Conservation (phyloP, 140 eudicot genomes). For the Erigeron philadelphicus region DNA sequence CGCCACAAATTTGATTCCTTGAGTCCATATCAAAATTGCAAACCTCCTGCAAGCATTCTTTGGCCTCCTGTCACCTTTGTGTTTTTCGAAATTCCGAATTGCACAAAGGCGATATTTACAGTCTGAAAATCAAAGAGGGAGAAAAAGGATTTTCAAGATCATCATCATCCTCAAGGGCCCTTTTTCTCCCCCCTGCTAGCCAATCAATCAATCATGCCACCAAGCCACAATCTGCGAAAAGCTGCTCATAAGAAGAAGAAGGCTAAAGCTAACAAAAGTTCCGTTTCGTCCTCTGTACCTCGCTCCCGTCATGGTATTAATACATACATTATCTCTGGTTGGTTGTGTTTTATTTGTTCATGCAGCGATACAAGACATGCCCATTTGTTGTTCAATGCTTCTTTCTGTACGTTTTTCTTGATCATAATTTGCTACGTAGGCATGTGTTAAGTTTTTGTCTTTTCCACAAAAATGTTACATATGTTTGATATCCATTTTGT, state of each 20-base stretch:
- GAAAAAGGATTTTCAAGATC: not conserved
- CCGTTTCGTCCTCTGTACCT: constrained; percentile 14
- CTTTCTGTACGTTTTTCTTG: too few species aligned
- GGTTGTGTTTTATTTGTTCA: not conserved
- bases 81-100: not conserved
- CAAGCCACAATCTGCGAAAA: constrained; percentile 60
- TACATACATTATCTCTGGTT: not conserved
- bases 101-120: constrained; percentile 13
- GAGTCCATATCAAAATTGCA: constrained; percentile 13
- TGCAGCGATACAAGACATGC: constrained; percentile 13
- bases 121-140: constrained; percentile 6
- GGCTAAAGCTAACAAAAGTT: constrained; percentile 17
- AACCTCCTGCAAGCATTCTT: not conserved
- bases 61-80: constrained; percentile 2
- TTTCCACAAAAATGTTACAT: not conserved
- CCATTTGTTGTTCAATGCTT: constrained; percentile 5
- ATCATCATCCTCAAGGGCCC: not conserved
- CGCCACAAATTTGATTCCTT: constrained; percentile 24
- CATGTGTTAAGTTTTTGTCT: constrained; percentile 10
- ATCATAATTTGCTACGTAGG: constrained; percentile 24
- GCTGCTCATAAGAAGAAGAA: constrained; percentile 53
- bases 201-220: constrained; percentile 46
- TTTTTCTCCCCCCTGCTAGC: constrained; percentile 1
- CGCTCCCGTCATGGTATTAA: constrained; percentile 31
- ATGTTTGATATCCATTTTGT: not conserved